These are phyloP conservation scores for Neurospora cerealis DNA, from an alignment of 495 filamentous ascomycete species.

Conservation along the genomic window DNA sequence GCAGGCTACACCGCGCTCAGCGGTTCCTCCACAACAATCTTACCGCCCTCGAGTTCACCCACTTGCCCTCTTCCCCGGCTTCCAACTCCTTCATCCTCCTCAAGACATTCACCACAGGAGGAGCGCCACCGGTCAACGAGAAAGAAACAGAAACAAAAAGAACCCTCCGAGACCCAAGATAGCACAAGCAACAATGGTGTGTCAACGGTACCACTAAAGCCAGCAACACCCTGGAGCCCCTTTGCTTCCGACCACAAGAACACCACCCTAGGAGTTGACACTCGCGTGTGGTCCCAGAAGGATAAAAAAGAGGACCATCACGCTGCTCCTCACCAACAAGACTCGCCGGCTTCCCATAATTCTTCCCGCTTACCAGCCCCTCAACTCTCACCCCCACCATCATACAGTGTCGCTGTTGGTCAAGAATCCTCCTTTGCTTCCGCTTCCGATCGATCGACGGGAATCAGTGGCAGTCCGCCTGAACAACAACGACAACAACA, in stretches of 20 bases:
- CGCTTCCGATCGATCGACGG: neutral
- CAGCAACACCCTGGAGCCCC: neutral
- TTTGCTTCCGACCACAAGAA: neutral
- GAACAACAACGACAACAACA: neutral
- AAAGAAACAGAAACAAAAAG: neutral
- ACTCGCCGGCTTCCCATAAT: neutral
- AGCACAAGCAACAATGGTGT: neutral
- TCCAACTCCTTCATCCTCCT: neutral
- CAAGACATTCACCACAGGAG: neutral
- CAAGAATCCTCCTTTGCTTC: neutral
- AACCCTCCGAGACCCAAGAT: neutral
- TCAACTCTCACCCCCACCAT: neutral
- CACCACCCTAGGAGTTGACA: neutral
- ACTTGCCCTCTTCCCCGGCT: neutral
- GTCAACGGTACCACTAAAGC: neutral
- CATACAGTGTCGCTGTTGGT: neutral
- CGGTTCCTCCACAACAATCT: neutral
- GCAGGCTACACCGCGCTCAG: neutral
- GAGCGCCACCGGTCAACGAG: neutral
- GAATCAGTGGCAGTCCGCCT: neutral
- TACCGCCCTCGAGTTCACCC: neutral
- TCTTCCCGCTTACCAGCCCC: neutral
- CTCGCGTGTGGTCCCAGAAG: constrained; percentile 2
- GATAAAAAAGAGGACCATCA: neutral
- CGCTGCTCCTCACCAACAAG: neutral